Evolutionary conservation across 495 filamentous ascomycete species (phyloP).

Genomic region (Penicillium crystallinum): DNA sequence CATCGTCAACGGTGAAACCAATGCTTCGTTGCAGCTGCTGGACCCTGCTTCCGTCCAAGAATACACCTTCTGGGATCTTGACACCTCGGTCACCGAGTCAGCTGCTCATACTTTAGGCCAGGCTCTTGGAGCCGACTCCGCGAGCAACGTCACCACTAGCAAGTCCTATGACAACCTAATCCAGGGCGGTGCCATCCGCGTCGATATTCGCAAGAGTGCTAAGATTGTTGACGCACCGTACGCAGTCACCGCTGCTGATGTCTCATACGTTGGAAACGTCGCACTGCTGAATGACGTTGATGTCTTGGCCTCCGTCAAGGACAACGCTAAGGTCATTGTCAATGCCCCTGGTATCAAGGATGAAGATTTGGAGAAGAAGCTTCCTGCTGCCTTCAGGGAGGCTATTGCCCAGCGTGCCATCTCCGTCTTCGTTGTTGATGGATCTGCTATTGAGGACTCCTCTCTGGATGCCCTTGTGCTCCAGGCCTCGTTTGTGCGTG

Average conservation of each 20-base stretch:
- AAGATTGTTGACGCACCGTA: constrained; percentile 82
- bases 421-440: constrained; percentile 69
- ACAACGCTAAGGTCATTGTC: constrained; percentile 66
- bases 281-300: constrained; percentile 73
- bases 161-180: constrained; percentile 78
- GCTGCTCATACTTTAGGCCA: constrained; percentile 64
- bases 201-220: constrained; percentile 78
- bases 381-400: constrained; percentile 62
- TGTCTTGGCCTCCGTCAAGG: constrained; percentile 63
- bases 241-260: constrained; percentile 69
- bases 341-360: constrained; percentile 73
- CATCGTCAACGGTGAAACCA: constrained; percentile 33
- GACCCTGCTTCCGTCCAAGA: constrained; percentile 56
- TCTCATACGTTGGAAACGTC: constrained; percentile 70
- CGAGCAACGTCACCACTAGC: constrained; percentile 70
- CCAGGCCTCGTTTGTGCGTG: constrained; percentile 75
- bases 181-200: constrained; percentile 77
- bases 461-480: constrained; percentile 57
- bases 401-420: constrained; percentile 62
- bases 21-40: constrained; percentile 41
- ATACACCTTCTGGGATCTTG: constrained; percentile 91
- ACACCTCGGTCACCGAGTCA: constrained; percentile 60
- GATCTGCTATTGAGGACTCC: constrained; percentile 53
- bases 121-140: constrained; percentile 67
- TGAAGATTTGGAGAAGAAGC: constrained; percentile 85